Conservation (phyloP, 208 protist genomes). For the Trypanosoma melophagium region DNA sequence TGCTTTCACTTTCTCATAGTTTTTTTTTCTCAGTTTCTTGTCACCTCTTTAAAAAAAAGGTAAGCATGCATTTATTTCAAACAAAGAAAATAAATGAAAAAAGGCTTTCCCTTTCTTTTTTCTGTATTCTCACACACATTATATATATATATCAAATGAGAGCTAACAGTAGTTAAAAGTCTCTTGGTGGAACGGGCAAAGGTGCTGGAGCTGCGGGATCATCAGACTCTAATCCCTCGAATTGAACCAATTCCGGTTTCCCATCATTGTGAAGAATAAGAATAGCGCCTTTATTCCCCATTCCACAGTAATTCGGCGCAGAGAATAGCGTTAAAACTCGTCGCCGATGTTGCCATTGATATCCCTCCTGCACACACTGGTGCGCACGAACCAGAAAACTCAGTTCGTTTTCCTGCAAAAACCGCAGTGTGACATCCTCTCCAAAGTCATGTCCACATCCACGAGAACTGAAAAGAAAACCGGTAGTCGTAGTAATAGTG, state of each 20-base stretch:
- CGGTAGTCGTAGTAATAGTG: conserved; percentile 46
- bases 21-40: too few relatives aligned
- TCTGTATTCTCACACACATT: conserved; percentile 22
- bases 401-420: conserved; percentile 96
- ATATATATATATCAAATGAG: conserved; percentile 10
- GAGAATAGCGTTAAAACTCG: conserved; percentile 99
- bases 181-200: conserved; percentile 35
- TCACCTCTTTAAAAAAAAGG: too few relatives aligned
- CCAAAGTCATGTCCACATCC: conserved; percentile 99
- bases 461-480: conserved; percentile 97
- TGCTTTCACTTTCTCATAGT: neutral
- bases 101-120: conserved; percentile 14
- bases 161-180: conserved; percentile 8
- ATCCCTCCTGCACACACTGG: conserved; percentile 97
- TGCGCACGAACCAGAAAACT: conserved; percentile 98
- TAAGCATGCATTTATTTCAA: too few relatives aligned
- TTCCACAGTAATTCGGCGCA: conserved; percentile 99
- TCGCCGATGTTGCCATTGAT: conserved; percentile 98
- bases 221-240: conserved; percentile 35
- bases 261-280: conserved; percentile 58
- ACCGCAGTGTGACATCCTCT: conserved; percentile 95
- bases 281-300: conserved; percentile 99
- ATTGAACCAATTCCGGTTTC: conserved; percentile 62
- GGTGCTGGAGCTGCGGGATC: conserved; percentile 13
- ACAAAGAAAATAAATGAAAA: conserved; percentile 2